Base-by-base conservation (phyloP, 2,329 filamentous ascomycete genomes). In the Fusarium luffae region DNA sequence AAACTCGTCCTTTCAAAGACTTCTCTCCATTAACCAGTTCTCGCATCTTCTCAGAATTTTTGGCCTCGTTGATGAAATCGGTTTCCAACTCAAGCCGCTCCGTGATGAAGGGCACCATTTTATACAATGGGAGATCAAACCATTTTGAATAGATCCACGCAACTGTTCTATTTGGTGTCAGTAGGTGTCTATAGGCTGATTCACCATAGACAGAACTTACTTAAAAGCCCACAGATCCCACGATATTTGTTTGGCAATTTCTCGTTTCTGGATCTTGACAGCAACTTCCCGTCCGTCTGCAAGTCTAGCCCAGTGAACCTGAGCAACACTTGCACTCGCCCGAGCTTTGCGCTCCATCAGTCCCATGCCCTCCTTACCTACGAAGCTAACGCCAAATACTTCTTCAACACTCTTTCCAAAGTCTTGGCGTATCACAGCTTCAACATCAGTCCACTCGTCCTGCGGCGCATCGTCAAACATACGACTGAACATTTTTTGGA, bases 381-480 rank as follows among this genome's bases (percentile, higher is more conserved):
- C 84, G 77, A 97, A 97, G 74, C 92, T 93, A 21, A 98, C 90
- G 0, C 93, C 94, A 80, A 98, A 98, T 0, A 98, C 93, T 71
- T 98, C 94, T 81, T 98, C 93, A 1, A 91, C 90, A 25, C 89
- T 90, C 78, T 89, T 91, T n/a, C 88, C 92, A 84, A 98, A 98
- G 74, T 98, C 96, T 78, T 97, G 90, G 23, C 88, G 84, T 42
- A 99, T 92, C 14, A 98, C 94, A 76, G 85, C 88, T 82, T 97
- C 91, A 3, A 97, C 90, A 52, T 95, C 93, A 70, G 85, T 86
- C 94, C 94, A 98, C 43, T 87, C 85, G 77, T 97, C 96, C 84
- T 98, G 94, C 40, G 95, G 94, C 68, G 96, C 96, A 82, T 98
- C 95, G 78, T 98, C 96, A 78, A 98, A 99, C 93, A 99, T 98